Evolutionary conservation across 2,329 filamentous ascomycete genomes (phyloP), one percentile per base, ranked within the genome.

Genomic region (Ophiosphaerella narmari): DNA sequence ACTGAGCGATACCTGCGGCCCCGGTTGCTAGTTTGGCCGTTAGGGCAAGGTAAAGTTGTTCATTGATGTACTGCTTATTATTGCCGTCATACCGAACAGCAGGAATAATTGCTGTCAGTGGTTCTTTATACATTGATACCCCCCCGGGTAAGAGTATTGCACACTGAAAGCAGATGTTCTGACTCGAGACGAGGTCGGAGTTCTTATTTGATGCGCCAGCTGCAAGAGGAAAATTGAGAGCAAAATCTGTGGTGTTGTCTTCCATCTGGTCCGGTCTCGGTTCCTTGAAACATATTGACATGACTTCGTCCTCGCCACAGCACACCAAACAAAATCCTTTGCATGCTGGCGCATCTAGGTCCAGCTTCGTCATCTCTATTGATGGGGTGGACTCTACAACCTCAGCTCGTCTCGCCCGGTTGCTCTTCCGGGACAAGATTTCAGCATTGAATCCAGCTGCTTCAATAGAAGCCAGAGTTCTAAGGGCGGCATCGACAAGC

Each of bases 161-260:
- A 45, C 70, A 73, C 43, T 71, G 70, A 49, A 73, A 72, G 54
- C 69, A 72, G 2, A 70, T 56, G 32, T 64, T 60, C 55, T 72
- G 68, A 41, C 66, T 70, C 13, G 67, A 71, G 11, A 72, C 42
- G 8, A 66, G 47, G 18, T 67, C 52, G 5, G 61, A 47, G 26
- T 67, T 68, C n/a, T 57, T 57, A 9, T 39, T 11, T 12, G 59
- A 65, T 9, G 50, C 45, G 43, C 66, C 68, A 18, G 67, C 68
- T 14, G 68, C 68, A 6, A 71, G 62, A 5, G 68, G 67, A 29
- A 69, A 71, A 43, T 72, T 65, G 42, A 70, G 64, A 5, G 67
- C 68, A 37, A 71, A 72, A 48, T 72, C 64, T 13, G 55, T 63
- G 5, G 70, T 72, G 46, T 72, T 73, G 32, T 60, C 56, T 4